Evolutionary conservation across 1,284 basidiomycete species (phyloP).

Genomic region (Moniliophthora roreri): DNA sequence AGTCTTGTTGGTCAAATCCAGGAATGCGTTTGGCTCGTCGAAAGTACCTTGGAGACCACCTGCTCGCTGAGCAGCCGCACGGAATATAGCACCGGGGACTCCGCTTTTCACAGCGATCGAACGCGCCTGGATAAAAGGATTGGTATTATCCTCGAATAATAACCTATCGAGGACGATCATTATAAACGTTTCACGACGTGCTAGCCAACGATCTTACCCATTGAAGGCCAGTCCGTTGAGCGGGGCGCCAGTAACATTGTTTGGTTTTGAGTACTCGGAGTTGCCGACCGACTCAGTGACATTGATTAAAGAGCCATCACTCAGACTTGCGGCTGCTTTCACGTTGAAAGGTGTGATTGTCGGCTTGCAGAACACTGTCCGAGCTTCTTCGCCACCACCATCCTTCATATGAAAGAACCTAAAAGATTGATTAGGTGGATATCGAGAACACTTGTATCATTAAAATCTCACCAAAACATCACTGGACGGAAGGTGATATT

Average conservation of each 20-base stretch:
- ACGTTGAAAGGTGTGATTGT: conserved; percentile 44
- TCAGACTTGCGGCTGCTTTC: conserved; percentile 41
- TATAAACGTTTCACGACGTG: conserved; percentile 1
- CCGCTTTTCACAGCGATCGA: conserved; percentile 44
- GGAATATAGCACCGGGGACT: conserved; percentile 57
- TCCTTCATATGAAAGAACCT: conserved; percentile 38
- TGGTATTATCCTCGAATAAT: conserved; percentile 37
- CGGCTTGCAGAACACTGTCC: conserved; percentile 57
- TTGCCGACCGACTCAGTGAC: conserved; percentile 35
- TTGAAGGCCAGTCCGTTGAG: conserved; percentile 51
- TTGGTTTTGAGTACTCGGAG: conserved; percentile 30
- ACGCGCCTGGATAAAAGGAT: conserved; percentile 49
- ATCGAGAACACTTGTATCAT: neutral
- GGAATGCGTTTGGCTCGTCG: conserved; percentile 45
- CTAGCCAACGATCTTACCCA: conserved; percentile 38
- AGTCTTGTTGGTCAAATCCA: conserved; percentile 44
- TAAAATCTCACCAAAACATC: conserved; percentile 57
- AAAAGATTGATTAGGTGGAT: neutral
- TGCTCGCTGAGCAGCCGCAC: conserved; percentile 38
- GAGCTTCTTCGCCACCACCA: conserved; percentile 34
- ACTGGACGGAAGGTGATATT: conserved; percentile 50
- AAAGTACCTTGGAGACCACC: conserved; percentile 44
- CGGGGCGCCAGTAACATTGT: conserved; percentile 50
- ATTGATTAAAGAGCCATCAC: conserved; percentile 36
- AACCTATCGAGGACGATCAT: conserved; percentile 32